phyloP scores from a whole-genome alignment of 176 grass and related monocot species.

The Phoenix dactylifera region DNA sequence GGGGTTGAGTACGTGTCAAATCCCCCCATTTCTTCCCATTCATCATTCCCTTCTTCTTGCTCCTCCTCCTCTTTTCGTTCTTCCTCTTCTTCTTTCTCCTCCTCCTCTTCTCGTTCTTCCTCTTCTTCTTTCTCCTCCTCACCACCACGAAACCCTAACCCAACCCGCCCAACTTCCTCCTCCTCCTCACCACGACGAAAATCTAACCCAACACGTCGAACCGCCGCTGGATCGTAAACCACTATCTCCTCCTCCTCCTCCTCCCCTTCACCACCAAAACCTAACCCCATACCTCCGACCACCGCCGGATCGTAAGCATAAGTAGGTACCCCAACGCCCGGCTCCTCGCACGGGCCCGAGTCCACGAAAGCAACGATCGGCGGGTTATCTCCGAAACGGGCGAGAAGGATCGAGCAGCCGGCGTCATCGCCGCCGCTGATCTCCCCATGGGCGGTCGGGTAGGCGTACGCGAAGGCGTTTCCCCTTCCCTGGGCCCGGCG shows the following conservation, averaged over 20 bases:
- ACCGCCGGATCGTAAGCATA: slow-evolving; percentile 14
- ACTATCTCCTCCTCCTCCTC: slow-evolving; percentile 10
- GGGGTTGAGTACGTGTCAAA: slow-evolving; percentile 28
- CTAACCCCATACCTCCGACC: slow-evolving; percentile 36
- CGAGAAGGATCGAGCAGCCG: neutral
- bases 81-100: neutral
- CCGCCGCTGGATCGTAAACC: neutral
- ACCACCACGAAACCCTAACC: slow-evolving; percentile 1
- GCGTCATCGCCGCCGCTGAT: neutral
- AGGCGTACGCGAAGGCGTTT: neutral
- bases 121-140: neutral
- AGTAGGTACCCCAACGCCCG: slow-evolving; percentile 26
- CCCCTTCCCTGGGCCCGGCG: neutral
- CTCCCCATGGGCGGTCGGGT: neutral
- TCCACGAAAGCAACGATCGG: slow-evolving; percentile 15
- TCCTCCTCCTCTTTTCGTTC: slow-evolving; percentile 2
- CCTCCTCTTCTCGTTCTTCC: neutral
- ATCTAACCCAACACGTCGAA: slow-evolving; percentile 1
- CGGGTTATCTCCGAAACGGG: neutral
- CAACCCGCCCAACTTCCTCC: neutral
- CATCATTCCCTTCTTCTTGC: slow-evolving; percentile 12
- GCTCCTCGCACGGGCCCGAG: slow-evolving; percentile 8
- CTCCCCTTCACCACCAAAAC: slow-evolving; percentile 27
- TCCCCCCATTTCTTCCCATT: slow-evolving; percentile 14
- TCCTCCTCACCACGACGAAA: neutral